phyloP scores from a whole-genome alignment of 2,329 filamentous ascomycete genomes.

The Monosporascus sp. region DNA sequence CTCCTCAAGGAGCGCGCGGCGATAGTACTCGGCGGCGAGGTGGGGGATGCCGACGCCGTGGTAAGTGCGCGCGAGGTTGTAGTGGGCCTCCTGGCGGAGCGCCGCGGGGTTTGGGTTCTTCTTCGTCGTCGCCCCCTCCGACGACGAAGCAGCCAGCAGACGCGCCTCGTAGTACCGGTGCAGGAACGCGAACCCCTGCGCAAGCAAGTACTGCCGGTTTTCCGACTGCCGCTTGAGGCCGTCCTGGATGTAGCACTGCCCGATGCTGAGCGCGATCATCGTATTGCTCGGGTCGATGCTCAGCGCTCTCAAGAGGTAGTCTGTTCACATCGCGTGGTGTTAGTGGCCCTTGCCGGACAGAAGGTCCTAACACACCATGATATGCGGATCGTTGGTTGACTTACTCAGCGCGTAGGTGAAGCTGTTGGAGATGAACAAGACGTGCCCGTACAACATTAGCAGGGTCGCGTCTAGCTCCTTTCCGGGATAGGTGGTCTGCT shows the following conservation, averaged over 20 bases:
- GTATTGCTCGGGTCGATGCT: conserved; percentile 72
- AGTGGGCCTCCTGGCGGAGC: conserved; percentile 70
- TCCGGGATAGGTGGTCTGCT: conserved; percentile 31
- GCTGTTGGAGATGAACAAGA: conserved; percentile 76
- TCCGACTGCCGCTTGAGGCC: conserved; percentile 84
- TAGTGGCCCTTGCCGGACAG: conserved; percentile 4
- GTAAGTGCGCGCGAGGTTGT: conserved; percentile 72
- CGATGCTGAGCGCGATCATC: conserved; percentile 75
- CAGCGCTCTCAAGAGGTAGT: conserved; percentile 78
- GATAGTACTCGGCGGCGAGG: conserved; percentile 69
- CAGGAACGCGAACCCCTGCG: conserved; percentile 80
- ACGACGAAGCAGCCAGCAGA: conserved; percentile 17
- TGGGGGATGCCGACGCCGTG: conserved; percentile 69
- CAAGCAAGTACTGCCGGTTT: conserved; percentile 81
- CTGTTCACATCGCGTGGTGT: conserved; percentile 25
- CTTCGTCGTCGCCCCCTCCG: conserved; percentile 17
- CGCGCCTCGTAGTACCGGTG: conserved; percentile 59
- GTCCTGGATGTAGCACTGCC: conserved; percentile 80
- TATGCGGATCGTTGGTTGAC: conserved; percentile 10
- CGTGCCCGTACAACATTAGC: conserved; percentile 84
- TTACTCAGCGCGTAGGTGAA: conserved; percentile 76
- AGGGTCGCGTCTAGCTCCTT: conserved; percentile 69
- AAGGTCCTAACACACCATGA: no score
- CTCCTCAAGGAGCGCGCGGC: conserved; percentile 36
- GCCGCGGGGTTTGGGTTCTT: conserved; percentile 16